Percentiles rank a stretch among this genome's conserved stretches.
These are phyloP conservation scores for Sporopachydermia lactativora DNA, from an alignment of 805 yeast species.

Conservation along the genomic window DNA sequence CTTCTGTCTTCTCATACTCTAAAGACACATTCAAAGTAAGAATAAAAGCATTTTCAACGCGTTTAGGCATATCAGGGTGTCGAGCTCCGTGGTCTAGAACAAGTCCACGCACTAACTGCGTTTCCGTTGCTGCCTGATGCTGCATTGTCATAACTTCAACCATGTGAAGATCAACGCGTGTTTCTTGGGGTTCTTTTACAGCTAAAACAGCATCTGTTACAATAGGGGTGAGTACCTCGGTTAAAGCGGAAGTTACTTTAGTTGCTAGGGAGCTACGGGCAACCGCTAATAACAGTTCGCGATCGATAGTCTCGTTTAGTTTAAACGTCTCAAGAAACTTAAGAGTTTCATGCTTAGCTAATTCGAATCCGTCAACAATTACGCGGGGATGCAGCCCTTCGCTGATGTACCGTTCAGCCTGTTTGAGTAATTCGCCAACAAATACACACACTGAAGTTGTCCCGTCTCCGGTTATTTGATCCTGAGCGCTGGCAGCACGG, in stretches of 20 bases:
- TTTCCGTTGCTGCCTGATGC: conserved; percentile 74
- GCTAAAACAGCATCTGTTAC: conserved; percentile 92
- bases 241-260: conserved; percentile 64
- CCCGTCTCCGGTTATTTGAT: conserved; percentile 98
- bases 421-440: conserved; percentile 89
- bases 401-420: conserved; percentile 79
- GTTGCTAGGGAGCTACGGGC: conserved; percentile 84
- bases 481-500: conserved; percentile 97
- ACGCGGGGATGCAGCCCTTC: conserved; percentile 97
- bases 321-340: conserved; percentile 57
- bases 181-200: conserved; percentile 37
- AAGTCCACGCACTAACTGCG: conserved; percentile 72
- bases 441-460: conserved; percentile 90
- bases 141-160: conserved; percentile 98
- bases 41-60: conserved; percentile 69
- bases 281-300: conserved; percentile 83
- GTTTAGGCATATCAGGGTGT: conserved; percentile 97
- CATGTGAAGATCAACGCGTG: conserved; percentile 79
- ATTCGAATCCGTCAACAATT: conserved; percentile 88
- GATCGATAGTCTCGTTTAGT: conserved; percentile 41
- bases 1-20: conserved; percentile 96
- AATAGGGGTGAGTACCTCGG: conserved; percentile 78
- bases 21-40: conserved; percentile 85
- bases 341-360: conserved; percentile 67
- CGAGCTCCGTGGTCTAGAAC: conserved; percentile 97